Conservation (phyloP, 176 grass and related monocot genomes). For the Tillandsia fasciculata region DNA sequence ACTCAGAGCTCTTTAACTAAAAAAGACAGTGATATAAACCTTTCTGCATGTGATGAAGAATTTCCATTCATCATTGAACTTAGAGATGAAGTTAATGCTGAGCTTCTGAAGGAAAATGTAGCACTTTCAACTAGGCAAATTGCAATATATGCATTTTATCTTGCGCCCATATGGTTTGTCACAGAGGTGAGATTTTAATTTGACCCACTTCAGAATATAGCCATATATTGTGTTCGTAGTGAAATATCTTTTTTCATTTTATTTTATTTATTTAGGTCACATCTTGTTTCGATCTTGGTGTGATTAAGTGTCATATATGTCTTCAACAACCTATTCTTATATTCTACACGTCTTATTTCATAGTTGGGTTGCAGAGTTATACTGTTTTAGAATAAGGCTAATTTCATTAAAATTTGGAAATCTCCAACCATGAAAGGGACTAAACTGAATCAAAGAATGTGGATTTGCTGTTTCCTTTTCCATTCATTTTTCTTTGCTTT, state of each 20-base stretch:
- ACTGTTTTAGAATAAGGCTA: too few relatives aligned
- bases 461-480: too few relatives aligned
- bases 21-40: slow-evolving; percentile 41
- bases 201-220: neutral
- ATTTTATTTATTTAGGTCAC: neutral
- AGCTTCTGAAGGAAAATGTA: slow-evolving; percentile 35
- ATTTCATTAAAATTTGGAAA: too few relatives aligned
- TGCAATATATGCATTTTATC: slow-evolving; percentile 64
- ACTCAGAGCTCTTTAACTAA: slow-evolving; percentile 38
- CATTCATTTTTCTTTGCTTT: too few relatives aligned
- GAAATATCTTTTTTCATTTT: neutral
- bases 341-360: too few relatives aligned
- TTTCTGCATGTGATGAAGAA: slow-evolving; percentile 50
- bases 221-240: neutral
- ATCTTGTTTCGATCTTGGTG: too few relatives aligned
- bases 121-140: slow-evolving; percentile 57
- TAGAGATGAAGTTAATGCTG: slow-evolving; percentile 25
- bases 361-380: too few relatives aligned
- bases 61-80: slow-evolving; percentile 48
- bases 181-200: slow-evolving; percentile 65
- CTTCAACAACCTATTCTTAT: too few relatives aligned
- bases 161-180: slow-evolving; percentile 93
- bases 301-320: too few relatives aligned
- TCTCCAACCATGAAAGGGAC: too few relatives aligned
- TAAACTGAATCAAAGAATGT: too few relatives aligned